Conservation (phyloP, 176 grass and related monocot species). For the Stipa capillata region DNA sequence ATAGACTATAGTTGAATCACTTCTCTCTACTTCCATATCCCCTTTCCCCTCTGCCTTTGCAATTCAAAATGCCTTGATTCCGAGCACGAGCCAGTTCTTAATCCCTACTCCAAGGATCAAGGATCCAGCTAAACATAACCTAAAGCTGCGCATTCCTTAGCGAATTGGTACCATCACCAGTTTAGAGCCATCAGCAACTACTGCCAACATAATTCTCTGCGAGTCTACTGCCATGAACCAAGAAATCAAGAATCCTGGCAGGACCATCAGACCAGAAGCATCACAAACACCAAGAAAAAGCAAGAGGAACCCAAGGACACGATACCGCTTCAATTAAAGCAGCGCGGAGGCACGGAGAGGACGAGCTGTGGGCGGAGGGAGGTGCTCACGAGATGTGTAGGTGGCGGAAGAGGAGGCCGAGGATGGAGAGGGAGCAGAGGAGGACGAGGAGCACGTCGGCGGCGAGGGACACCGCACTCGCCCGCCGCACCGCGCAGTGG, state of each 20-base stretch:
- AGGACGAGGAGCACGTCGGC: slow-evolving; percentile 90
- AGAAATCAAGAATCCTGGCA: not conserved
- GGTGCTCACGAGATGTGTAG: slow-evolving; percentile 77
- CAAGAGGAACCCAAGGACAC: not conserved
- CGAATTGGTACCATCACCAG: not conserved
- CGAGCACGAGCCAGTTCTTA: not conserved
- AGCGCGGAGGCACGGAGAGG: not conserved
- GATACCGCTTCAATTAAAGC: not conserved
- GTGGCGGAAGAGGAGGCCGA: slow-evolving; percentile 90
- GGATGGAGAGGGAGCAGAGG: slow-evolving; percentile 91
- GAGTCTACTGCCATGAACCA: not conserved
- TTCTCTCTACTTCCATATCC: not conserved
- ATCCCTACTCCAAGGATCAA: not conserved
- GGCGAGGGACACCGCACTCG: slow-evolving; percentile 76
- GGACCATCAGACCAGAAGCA: not conserved
- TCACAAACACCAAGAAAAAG: not conserved
- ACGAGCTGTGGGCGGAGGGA: not conserved
- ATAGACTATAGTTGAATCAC: not conserved
- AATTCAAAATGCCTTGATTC: not conserved
- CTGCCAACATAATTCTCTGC: not conserved
- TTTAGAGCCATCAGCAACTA: not conserved
- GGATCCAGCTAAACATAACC: not conserved
- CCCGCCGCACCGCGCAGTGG: slow-evolving; percentile 67
- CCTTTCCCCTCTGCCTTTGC: not conserved
- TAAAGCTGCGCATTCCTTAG: not conserved